Evolutionary conservation across 129 eudicot genomes (phyloP), one percentile per base, ranked within the genome.

Genomic region (Dittrichia graveolens): DNA sequence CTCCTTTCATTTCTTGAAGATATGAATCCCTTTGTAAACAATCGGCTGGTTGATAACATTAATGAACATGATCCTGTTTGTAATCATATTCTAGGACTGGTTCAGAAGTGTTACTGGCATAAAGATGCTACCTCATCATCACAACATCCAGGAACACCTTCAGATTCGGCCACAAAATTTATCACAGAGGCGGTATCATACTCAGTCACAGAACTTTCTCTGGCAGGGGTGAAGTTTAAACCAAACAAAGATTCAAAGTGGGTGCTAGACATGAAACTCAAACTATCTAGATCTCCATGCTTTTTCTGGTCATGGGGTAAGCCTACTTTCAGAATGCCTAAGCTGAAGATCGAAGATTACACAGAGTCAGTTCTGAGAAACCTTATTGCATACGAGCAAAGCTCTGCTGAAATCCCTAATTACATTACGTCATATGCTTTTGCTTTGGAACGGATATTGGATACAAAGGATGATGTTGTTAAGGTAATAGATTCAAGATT

Each of bases 361-460:
- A 72, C 77, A 0, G 77, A 72, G 67, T 24, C 46, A 13, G 53
- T 72, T 16, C 11, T 72, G 18, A 44, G 77, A 24, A 72, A 72
- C 67, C 67, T 72, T 6, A 43, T 72, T 24, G 77, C 77, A 3
- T 72, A 41, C 35, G 77, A 72, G 57, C 77, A 72, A n/a, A 58
- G 31, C 1, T 34, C 3, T n/a, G 9, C 31, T 24, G 31, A 52
- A 58, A 7, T 39, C 24, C n/a, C 3, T 13, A 57, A n/a, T 6
- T 34, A 72, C 40, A 24, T 72, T 5, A 59, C 68, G n/a, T 58
- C 77, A 3, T 72, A 72, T 12, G 77, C 56, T 4, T 9, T 54
- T 15, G 45, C 53, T 5, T 58, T 72, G 68, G 13, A 44, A 10
- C 31, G 3, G 37, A 2, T 72, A 37, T 5, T 72, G 2, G 43